Evolutionary conservation across 164 flowering plant genomes (phyloP), one percentile per base, ranked within the genome.

Genomic region (Brasenia schreberi): DNA sequence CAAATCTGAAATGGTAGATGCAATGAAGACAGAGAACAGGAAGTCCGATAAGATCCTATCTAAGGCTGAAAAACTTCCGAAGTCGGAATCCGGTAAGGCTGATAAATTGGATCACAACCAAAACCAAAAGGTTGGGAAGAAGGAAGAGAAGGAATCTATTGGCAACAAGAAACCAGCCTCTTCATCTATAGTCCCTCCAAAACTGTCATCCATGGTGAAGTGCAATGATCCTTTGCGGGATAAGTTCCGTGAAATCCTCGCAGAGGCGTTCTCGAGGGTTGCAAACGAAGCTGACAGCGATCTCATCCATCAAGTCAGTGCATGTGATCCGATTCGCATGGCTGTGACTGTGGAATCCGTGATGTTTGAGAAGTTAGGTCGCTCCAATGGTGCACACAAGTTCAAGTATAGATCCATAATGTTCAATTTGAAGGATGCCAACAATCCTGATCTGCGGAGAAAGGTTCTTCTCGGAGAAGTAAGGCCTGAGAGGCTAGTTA

Each of bases 371-470:
- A 88, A 81, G 64, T 74, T 84, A 82, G 99, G 97, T 5, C 78
- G 81, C 23, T 82, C 89, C 10, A 87, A 67, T 69, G 96, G 96
- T 11, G 56, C 88, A 11, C 92, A 89, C 63, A 91, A 88, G 76
- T 64, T 67, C 33, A 91, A 89, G 70, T 94, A 91, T 69, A 79
- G 99, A 67, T 89, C 96, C 17, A 71, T 94, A 65, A 78, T 94
- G 86, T 94, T 89, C 77, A 94, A 94, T 69, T 73, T 94, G 17
- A 87, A 81, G 78, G 99, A 94, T 61, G 64, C 78, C 6, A 89
- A 89, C 1, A 94, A 94, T 77, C 96, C 96, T 3, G 99, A 94
- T 72, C 79, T 94, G 53, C 75, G 97, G 67, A 86, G 97, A 71
- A 91, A 75, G 75, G 87, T 94, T 19, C 92, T 91, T 56, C 79